A percentile compares a stretch with the other conserved stretches of the same genome.
Conservation (phyloP, 352 stramenopile species). For the Stephanocyclus meneghinianus region DNA sequence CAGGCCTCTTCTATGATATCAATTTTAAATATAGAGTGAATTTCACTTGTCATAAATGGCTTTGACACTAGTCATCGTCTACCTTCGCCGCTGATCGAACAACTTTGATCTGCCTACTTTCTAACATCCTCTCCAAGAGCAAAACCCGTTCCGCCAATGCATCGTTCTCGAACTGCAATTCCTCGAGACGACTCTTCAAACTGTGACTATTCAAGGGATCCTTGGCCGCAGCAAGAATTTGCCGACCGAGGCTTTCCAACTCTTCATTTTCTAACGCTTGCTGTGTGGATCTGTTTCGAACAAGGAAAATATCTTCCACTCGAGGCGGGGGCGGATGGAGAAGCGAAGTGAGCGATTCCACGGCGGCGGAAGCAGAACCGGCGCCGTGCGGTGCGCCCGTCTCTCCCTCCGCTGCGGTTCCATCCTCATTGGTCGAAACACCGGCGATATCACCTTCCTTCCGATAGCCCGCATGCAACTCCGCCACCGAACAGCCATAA, state of each 20-base stretch:
- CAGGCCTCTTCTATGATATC: too few relatives aligned
- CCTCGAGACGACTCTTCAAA: slow-evolving; percentile 53
- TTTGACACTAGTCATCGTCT: background rate
- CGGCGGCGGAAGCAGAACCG: background rate
- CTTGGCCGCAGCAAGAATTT: slow-evolving; percentile 57
- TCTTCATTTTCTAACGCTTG: slow-evolving; percentile 62
- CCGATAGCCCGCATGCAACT: slow-evolving; percentile 50
- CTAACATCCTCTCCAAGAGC: slow-evolving; percentile 55
- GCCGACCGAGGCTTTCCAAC: slow-evolving; percentile 53
- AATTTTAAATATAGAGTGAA: too few relatives aligned
- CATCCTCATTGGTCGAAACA: background rate
- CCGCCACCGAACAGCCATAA: slow-evolving; percentile 54
- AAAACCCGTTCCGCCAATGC: slow-evolving; percentile 56
- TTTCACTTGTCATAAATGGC: too few relatives aligned
- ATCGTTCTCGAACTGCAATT: slow-evolving; percentile 54
- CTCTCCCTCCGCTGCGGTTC: background rate
- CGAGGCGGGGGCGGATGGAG: background rate
- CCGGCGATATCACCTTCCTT: background rate
- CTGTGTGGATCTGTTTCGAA: slow-evolving; percentile 50
- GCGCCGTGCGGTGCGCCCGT: background rate
- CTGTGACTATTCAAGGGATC: slow-evolving; percentile 59
- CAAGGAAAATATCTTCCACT: slow-evolving; percentile 64
- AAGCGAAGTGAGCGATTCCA: slow-evolving; percentile 3
- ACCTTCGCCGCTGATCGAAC: slow-evolving; percentile 14
- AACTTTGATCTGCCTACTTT: slow-evolving; percentile 52